These are phyloP conservation scores for Clathrospora elynae DNA, from an alignment of 2,329 filamentous ascomycete species.

Conservation along the genomic window DNA sequence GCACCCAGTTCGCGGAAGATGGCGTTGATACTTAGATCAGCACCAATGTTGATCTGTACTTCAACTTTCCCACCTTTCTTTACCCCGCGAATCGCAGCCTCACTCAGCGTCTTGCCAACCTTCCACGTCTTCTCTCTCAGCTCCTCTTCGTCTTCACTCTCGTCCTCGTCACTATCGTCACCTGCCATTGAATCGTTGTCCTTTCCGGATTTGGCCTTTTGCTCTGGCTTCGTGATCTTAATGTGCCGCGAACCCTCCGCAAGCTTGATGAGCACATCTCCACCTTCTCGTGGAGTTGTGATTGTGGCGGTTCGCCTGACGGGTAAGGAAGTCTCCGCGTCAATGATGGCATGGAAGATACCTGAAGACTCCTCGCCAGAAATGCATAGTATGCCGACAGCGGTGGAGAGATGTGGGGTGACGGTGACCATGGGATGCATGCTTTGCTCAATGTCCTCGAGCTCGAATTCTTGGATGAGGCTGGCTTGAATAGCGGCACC, in stretches of 20 bases:
- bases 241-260: conserved; percentile 89
- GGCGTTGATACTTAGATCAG: conserved; percentile 78
- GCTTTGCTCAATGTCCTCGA: conserved; percentile 91
- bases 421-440: conserved; percentile 95
- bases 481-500: conserved; percentile 95
- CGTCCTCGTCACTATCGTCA: conserved; percentile 63
- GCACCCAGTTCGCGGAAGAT: conserved; percentile 84
- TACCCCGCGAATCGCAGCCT: conserved; percentile 80
- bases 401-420: conserved; percentile 84
- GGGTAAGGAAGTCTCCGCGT: conserved; percentile 85
- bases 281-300: conserved; percentile 74
- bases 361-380: conserved; percentile 64
- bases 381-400: conserved; percentile 81
- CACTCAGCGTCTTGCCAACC: conserved; percentile 78
- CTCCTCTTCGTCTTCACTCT: conserved; percentile 78
- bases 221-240: conserved; percentile 87
- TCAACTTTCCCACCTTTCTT: conserved; percentile 92
- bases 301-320: conserved; percentile 85
- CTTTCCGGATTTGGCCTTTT: conserved; percentile 71
- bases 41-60: conserved; percentile 85
- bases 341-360: conserved; percentile 79
- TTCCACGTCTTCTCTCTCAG: conserved; percentile 91
- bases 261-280: conserved; percentile 85
- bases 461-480: conserved; percentile 91
- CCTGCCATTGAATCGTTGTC: conserved; percentile 65